Conservation (phyloP, 306 rosid species). For the Dryas octopetala region DNA sequence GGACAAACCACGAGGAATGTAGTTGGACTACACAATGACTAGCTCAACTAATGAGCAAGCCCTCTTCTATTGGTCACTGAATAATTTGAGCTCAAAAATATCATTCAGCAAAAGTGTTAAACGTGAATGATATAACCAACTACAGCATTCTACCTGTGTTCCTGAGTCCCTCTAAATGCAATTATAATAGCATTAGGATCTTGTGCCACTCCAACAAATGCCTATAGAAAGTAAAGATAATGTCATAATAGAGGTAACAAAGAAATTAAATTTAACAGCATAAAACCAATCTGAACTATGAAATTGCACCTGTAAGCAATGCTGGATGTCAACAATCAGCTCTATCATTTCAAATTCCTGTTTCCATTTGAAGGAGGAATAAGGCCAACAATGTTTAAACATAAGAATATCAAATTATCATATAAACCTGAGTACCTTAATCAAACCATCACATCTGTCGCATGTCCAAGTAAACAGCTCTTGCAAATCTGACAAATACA, state of each 20-base stretch:
- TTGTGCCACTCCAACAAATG: conserved; percentile 82
- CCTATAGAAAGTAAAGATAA: conserved; percentile 42
- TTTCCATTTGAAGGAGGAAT: conserved; percentile 35
- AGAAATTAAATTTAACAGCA: background rate
- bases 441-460: conserved; percentile 65
- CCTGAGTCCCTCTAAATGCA: conserved; percentile 98
- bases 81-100: conserved; percentile 3
- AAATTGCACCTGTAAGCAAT: conserved; percentile 84
- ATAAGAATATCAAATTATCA: background rate
- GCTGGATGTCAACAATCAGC: conserved; percentile 86
- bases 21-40: background rate
- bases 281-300: conserved; percentile 12
- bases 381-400: conserved; percentile 19
- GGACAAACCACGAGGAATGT: background rate
- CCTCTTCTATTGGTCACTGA: conserved; percentile 5
- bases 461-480: conserved; percentile 93
- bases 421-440: conserved; percentile 59
- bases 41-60: background rate
- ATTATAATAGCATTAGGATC: conserved; percentile 77
- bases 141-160: conserved; percentile 56
- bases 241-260: conserved; percentile 23
- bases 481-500: conserved; percentile 83
- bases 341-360: conserved; percentile 97
- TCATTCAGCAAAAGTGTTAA: background rate
- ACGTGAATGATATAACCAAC: background rate